Conservation (phyloP, 768 basidiomycete species). For the Chlorophyllum brunneum region DNA sequence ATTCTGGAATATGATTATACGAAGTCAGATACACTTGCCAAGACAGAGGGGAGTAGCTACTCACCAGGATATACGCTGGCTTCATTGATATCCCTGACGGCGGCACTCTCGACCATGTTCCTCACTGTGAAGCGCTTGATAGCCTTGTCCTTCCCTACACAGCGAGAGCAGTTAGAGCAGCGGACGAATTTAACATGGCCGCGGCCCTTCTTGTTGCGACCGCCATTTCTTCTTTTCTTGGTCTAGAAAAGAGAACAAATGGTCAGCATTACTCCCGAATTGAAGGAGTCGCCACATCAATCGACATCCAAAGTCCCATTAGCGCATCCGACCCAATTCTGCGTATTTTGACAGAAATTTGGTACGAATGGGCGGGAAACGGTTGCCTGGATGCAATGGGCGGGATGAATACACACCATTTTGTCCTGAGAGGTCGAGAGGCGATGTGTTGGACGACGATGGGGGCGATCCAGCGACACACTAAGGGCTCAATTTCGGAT, state of each 20-base stretch:
- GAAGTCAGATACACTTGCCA: background rate
- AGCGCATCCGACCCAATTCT: conserved; percentile 34
- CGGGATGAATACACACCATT: conserved; percentile 35
- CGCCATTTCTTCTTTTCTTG: conserved; percentile 98
- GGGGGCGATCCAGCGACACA: conserved; percentile 23
- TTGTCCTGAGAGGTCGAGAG: conserved; percentile 33
- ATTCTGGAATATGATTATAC: conserved; percentile 53
- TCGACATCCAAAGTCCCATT: conserved; percentile 31
- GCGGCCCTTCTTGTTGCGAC: conserved; percentile 99
- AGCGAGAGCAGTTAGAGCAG: conserved; percentile 99
- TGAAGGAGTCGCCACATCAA: background rate
- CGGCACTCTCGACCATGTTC: conserved; percentile 99
- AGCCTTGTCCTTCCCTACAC: conserved; percentile 98
- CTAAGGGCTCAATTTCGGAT: conserved; percentile 22
- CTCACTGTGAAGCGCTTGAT: conserved; percentile 99
- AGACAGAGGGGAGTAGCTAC: conserved; percentile 22
- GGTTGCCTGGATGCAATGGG: conserved; percentile 4
- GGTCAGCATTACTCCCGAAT: background rate
- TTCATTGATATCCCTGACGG: conserved; percentile 95
- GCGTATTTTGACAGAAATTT: conserved; percentile 18
- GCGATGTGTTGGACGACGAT: conserved; percentile 33
- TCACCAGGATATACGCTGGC: conserved; percentile 88
- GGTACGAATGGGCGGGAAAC: background rate
- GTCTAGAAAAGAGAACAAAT: conserved; percentile 50
- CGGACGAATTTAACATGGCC: conserved; percentile 93